These are phyloP conservation scores for Leersia perrieri DNA, from an alignment of 176 grass and related monocot species.

Conservation along the genomic window DNA sequence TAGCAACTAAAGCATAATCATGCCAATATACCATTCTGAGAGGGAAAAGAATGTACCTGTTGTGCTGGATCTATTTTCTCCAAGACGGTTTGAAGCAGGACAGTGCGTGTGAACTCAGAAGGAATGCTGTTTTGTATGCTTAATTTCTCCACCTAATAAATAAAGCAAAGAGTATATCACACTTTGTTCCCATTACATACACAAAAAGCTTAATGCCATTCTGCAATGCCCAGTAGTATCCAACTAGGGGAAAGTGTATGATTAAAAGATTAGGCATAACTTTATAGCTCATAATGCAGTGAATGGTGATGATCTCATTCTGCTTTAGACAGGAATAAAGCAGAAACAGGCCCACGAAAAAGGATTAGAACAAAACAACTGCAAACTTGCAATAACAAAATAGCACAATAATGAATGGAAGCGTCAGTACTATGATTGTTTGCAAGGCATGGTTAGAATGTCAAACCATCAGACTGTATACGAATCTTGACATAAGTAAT, in stretches of 20 bases:
- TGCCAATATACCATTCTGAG: neutral
- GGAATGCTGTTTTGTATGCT: slow-evolving; percentile 81
- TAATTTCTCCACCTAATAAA: slow-evolving; percentile 63
- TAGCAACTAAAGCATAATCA: neutral
- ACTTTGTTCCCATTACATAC: neutral
- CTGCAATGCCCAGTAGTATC: neutral
- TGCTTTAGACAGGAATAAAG: neutral
- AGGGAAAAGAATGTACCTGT: slow-evolving; percentile 40
- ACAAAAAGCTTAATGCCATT: neutral
- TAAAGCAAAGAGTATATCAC: neutral
- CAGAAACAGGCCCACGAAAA: neutral
- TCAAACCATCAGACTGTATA: neutral
- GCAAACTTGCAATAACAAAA: neutral
- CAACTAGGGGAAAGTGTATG: neutral
- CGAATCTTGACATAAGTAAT: neutral
- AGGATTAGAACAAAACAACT: neutral
- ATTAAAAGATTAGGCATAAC: neutral
- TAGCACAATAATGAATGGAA: slow-evolving; percentile 2
- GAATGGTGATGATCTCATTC: neutral
- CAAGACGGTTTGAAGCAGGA: slow-evolving; percentile 54
- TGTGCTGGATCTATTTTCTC: slow-evolving; percentile 64
- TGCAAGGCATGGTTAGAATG: neutral
- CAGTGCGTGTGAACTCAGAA: slow-evolving; percentile 76
- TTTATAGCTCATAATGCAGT: neutral
- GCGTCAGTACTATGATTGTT: neutral